phyloP scores from a whole-genome alignment of 768 basidiomycete species.

The Leccinum sublutescens region DNA sequence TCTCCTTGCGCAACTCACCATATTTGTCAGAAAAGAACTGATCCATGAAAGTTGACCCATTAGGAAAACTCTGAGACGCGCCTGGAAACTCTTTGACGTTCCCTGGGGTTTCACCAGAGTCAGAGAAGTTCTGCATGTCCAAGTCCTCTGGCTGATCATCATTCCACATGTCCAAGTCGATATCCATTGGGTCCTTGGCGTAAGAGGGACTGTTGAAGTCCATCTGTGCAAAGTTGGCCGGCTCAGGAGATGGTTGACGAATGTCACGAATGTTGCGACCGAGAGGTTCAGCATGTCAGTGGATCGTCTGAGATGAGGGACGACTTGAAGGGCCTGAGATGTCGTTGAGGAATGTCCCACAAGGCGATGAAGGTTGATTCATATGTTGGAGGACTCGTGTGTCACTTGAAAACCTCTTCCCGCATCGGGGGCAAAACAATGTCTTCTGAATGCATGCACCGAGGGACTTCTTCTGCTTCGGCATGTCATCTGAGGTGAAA shows the following conservation, averaged over 20 bases:
- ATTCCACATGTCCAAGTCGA: background rate
- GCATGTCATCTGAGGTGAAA: background rate
- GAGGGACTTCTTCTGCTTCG: background rate
- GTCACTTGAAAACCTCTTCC: background rate
- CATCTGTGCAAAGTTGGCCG: background rate
- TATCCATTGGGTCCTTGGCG: background rate
- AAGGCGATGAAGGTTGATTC: background rate
- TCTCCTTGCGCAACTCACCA: background rate
- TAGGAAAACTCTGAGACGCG: background rate
- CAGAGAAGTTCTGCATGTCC: background rate
- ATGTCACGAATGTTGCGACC: background rate
- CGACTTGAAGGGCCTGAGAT: background rate
- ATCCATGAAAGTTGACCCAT: conserved; percentile 1
- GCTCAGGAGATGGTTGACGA: background rate
- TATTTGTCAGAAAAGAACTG: background rate
- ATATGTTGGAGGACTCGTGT: background rate
- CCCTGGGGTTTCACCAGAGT: background rate
- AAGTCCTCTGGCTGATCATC: background rate
- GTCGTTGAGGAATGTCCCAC: background rate
- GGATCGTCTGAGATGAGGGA: background rate
- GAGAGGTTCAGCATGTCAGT: background rate
- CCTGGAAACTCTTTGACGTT: background rate
- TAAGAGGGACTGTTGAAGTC: background rate
- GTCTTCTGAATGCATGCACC: background rate
- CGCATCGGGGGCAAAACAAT: background rate